Evolutionary conservation across 1,284 basidiomycete genomes (phyloP).

Genomic region (Xerocomus tenax): DNA sequence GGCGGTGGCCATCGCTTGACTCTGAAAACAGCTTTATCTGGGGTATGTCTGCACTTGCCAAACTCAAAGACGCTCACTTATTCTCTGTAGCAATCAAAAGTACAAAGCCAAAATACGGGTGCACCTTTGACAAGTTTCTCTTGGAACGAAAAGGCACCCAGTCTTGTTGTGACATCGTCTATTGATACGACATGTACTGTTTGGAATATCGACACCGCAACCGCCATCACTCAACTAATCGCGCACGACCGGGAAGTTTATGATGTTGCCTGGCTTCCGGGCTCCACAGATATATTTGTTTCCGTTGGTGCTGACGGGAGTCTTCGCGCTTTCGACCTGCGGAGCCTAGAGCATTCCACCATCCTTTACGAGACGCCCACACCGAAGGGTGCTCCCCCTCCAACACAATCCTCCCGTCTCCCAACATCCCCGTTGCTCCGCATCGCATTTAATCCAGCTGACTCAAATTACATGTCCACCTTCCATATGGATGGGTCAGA

Average conservation of each 20-base stretch:
- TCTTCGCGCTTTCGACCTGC: constrained; percentile 91
- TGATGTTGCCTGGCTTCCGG: constrained; percentile 96
- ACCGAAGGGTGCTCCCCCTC: constrained; percentile 56
- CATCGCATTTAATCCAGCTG: constrained; percentile 79
- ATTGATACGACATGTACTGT: constrained; percentile 94
- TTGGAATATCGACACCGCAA: constrained; percentile 93
- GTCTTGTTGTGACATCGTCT: constrained; percentile 87
- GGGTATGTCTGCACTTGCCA: constrained; percentile 49
- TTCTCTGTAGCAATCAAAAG: constrained; percentile 67
- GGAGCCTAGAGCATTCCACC: constrained; percentile 94
- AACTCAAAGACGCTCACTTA: constrained; percentile 11
- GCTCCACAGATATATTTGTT: constrained; percentile 96
- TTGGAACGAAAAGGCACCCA: constrained; percentile 87
- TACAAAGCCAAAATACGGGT: constrained; percentile 70
- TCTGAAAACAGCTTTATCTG: constrained; percentile 67
- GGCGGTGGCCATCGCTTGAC: constrained; percentile 52
- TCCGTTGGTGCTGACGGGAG: constrained; percentile 97
- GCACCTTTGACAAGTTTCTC: constrained; percentile 92
- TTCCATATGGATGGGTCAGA: constrained; percentile 85
- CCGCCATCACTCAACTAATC: constrained; percentile 95
- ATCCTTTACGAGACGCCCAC: constrained; percentile 94
- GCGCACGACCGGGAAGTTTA: constrained; percentile 98
- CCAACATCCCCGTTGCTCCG: constrained; percentile 74
- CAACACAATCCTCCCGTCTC: constrained; percentile 56
- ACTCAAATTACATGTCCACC: constrained; percentile 88